These are phyloP conservation scores for Musa balbisiana DNA, from an alignment of 202 grass and related monocot genomes.

Conservation along the genomic window DNA sequence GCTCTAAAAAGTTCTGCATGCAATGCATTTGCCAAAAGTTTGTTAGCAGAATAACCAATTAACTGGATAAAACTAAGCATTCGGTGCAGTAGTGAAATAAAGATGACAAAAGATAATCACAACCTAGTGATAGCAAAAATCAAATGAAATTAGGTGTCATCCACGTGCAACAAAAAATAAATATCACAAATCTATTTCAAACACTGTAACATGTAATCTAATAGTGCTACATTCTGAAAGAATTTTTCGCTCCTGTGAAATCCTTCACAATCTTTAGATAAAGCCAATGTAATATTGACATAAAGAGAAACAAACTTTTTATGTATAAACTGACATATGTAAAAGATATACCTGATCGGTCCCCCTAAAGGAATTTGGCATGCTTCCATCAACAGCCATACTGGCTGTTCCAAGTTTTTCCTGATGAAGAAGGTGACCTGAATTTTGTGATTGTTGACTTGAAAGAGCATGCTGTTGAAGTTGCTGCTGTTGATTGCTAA, in stretches of 20 bases:
- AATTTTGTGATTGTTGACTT: constrained; percentile 91
- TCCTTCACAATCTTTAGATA: not conserved
- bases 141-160: too few relatives aligned
- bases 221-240: too few relatives aligned
- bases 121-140: too few relatives aligned
- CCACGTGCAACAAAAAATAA: too few relatives aligned
- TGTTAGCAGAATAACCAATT: too few relatives aligned
- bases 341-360: constrained; percentile 57
- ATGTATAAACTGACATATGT: not conserved
- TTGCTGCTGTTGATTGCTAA: constrained; percentile 37
- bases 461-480: constrained; percentile 80
- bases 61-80: too few relatives aligned
- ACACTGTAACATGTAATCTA: too few relatives aligned
- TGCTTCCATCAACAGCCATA: constrained; percentile 69
- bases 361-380: constrained; percentile 61
- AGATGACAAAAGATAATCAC: too few relatives aligned
- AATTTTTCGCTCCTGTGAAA: not conserved
- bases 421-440: constrained; percentile 60
- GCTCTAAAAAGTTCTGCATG: too few relatives aligned
- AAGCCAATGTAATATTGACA: not conserved
- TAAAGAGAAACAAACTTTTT: not conserved
- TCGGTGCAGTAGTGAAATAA: too few relatives aligned
- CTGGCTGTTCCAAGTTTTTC: constrained; percentile 65
- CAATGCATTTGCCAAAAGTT: too few relatives aligned
- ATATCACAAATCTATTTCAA: too few relatives aligned